Evolutionary conservation across 23 red algal species (phyloP), one percentile per base, ranked within the genome.

Genomic region (Gracilaria caudata): DNA sequence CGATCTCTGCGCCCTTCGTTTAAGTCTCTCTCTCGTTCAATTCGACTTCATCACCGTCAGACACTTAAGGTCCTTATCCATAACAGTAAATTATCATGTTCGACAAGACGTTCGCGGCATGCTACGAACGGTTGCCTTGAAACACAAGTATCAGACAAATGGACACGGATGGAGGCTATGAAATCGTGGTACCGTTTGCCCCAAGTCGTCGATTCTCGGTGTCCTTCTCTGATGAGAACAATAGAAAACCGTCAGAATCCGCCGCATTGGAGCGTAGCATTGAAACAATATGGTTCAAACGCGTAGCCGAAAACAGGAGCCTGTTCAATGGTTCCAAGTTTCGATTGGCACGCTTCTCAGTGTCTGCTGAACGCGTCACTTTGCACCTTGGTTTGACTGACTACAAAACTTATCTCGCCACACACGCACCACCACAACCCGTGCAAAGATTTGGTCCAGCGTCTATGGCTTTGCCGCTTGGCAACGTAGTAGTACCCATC

Each of bases 261-360:
- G 47, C 68, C 0, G 32, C 30, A 32, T 41, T 81, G 14, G 87
- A 91, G 30, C 51, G 40, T 11, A 63, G 66, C 87, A 81, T 91
- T 36, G 40, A 91, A 43, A 38, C 23, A 41, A 71, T 39, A 26
- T 91, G 87, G 87, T 39, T n/a, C 1, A 19, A 63, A 49, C 53
- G 37, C 19, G 8, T 73, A 0, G 40, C 21, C 11, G 30, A 68
- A 21, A 91, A 91, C 65, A 56, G 25, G 5, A 73, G 45, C 87
- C 51, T 91, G 3, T 91, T 91, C 66, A 91, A 82, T 63, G 87
- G 57, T 8, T 51, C 59, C 13, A 91, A 91, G 40, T 91, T 91
- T 59, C 76, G 87, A 44, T 29, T 82, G 38, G 57, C 53, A 34
- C 29, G 43, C 17, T 7, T 82, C 20, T 33, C 76, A n/a, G 21